Conservation (phyloP, 208 protist genomes). For the Acanthamoeba triangularis region DNA sequence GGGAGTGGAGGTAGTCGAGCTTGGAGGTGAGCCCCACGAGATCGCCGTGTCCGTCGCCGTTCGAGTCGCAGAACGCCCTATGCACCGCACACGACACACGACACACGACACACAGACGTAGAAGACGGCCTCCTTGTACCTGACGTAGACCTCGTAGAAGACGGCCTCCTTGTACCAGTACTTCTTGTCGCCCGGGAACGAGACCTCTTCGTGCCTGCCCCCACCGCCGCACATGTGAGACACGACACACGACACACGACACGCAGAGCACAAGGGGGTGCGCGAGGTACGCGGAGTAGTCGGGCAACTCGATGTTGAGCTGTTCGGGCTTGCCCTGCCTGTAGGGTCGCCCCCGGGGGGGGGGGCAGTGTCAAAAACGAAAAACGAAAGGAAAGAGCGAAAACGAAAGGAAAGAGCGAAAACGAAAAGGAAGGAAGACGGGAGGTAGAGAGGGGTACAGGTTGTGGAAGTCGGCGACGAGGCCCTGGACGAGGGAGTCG, state of each 20-base stretch:
- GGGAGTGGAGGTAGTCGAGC: slow-evolving; percentile 86
- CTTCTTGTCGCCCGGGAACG: slow-evolving; percentile 37
- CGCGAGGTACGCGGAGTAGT: slow-evolving; percentile 5
- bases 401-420: background rate
- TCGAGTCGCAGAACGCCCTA: slow-evolving; percentile 87
- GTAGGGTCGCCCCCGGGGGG: background rate
- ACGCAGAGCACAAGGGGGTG: background rate
- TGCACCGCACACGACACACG: background rate
- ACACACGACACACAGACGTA: slow-evolving; percentile 68
- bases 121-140: slow-evolving; percentile 86
- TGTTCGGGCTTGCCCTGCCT: slow-evolving; percentile 31
- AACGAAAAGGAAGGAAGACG: background rate
- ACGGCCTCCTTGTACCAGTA: slow-evolving; percentile 87
- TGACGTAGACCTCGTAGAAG: slow-evolving; percentile 84
- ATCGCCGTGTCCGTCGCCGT: slow-evolving; percentile 86
- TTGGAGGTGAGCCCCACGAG: slow-evolving; percentile 86
- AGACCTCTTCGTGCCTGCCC: slow-evolving; percentile 62
- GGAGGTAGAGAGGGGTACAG: background rate
- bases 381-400: background rate
- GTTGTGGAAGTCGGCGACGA: slow-evolving; percentile 36
- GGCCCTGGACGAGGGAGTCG: slow-evolving; percentile 1
- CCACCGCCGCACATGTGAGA: background rate
- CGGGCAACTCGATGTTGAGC: background rate
- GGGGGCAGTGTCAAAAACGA: background rate
- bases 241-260: background rate